Conservation (phyloP, 371 early-diverging fungal genomes). For the Chytridiales sp. region DNA sequence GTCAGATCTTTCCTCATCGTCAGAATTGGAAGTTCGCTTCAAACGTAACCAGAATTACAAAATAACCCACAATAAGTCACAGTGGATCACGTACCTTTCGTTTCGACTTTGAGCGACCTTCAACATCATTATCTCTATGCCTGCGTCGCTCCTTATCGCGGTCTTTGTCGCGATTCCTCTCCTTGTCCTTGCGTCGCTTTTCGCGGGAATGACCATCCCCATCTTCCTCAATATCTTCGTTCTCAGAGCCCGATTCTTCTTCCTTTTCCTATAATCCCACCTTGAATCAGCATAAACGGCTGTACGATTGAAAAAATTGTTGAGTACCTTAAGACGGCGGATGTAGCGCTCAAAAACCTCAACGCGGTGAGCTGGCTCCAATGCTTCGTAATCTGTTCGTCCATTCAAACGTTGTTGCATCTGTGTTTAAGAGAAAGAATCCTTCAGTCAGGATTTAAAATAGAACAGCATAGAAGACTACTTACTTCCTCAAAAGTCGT, state of each 20-base stretch:
- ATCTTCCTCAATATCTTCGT: slow-evolving; percentile 19
- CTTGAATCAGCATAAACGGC: neutral
- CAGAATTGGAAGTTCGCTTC: no score
- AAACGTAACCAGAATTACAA: no score
- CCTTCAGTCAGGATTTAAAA: neutral
- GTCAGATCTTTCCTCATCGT: slow-evolving; percentile 3
- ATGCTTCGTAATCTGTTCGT: slow-evolving; percentile 59
- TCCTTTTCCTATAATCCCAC: slow-evolving; percentile 21
- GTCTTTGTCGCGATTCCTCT: slow-evolving; percentile 4
- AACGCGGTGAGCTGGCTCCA: slow-evolving; percentile 64
- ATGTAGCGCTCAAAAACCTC: slow-evolving; percentile 76
- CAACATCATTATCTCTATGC: no score
- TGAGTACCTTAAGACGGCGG: slow-evolving; percentile 59
- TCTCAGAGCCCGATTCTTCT: slow-evolving; percentile 25
- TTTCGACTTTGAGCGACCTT: no score
- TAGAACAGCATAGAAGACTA: neutral
- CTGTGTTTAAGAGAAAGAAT: slow-evolving; percentile 23
- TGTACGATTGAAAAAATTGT: neutral
- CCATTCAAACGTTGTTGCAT: slow-evolving; percentile 54
- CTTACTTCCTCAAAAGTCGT: slow-evolving; percentile 48
- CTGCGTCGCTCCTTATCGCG: neutral
- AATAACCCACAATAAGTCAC: no score
- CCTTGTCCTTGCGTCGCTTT: slow-evolving; percentile 4
- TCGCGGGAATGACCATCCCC: neutral
- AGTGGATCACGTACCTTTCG: no score